Base-by-base conservation (phyloP, 2,329 filamentous ascomycete species). In the Cucurbitaria berberidis region DNA sequence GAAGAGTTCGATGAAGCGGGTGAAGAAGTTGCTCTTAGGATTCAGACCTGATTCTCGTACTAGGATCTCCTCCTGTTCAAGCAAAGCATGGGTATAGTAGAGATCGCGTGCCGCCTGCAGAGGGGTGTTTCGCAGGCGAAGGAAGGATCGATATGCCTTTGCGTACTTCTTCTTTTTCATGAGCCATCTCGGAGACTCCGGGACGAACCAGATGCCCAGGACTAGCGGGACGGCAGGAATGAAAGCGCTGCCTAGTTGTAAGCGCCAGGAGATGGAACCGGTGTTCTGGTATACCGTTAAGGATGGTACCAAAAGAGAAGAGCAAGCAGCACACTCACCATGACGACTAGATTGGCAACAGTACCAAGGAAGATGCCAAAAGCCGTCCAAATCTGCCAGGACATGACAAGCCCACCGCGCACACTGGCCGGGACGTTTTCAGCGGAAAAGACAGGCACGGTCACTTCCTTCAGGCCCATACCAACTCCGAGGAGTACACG, bases 1-100 rank as follows among this genome's bases (percentile, higher is more conserved):
- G 66, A 91, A 89, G 0, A 84, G 70, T 67, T 90, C 84, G 32
- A 81, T 32, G 56, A 78, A 77, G 34, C 76, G 71, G 1, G 67
- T 76, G 57, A 78, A 73, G 49, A 77, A 69, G 53, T 74, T 77
- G 57, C 64, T 69, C 46, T 72, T 71, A 8, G 66, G 62, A 40
- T 68, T 67, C 21, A 76, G 48, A 16, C 66, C 66, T n/a, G 67
- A 62, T 34, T 74, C 61, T 15, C 67, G 60, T 32, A 74, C 53
- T 30, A 77, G 51, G 0, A 70, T 55, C 15, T 73, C 68, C 48
- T 76, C 74, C 38, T 74, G 62, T 5, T 63, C 57, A 13, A 77
- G 66, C 41, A 76, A 68, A 15, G 68, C 68, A 47, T 78, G 70
- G 21, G 73, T 75, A 50, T 77, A 77, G 64, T 76, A 77, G 5